A percentile compares a stretch with the other conserved stretches of the same genome.
Evolutionary conservation across 306 rosid genomes (phyloP).

Genomic region (Hippophae rhamnoides): DNA sequence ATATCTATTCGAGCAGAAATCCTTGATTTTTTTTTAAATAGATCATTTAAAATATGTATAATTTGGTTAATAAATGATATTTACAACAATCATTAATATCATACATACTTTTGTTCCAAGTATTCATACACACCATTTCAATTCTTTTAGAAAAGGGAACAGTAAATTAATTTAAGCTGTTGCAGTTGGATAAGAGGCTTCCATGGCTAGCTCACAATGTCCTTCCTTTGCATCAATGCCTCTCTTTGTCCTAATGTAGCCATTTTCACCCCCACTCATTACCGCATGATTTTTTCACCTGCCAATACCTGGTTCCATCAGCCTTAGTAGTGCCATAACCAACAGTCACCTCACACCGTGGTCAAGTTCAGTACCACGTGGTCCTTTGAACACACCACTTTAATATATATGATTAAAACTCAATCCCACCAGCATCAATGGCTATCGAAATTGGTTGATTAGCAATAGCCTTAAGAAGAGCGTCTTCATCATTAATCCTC

Average conservation of each 20-base stretch:
- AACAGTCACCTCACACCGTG: constrained; percentile 44
- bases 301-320: constrained; percentile 36
- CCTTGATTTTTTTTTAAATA: no score
- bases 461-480: constrained; percentile 27
- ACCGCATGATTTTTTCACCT: constrained; percentile 45
- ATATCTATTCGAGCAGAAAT: no score
- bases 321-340: constrained; percentile 24
- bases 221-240: constrained; percentile 28
- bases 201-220: constrained; percentile 39
- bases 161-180: no score
- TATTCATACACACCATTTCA: no score
- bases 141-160: no score
- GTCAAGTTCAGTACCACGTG: constrained; percentile 29
- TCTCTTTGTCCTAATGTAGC: constrained; percentile 35
- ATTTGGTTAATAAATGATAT: no score
- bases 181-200: not conserved
- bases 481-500: constrained; percentile 16
- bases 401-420: constrained; percentile 18
- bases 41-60: no score
- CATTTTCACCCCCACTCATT: constrained; percentile 32
- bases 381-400: constrained; percentile 37
- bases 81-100: no score
- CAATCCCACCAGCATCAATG: constrained; percentile 32
- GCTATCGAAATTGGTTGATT: constrained; percentile 36
- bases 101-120: no score